A percentile compares a stretch with the other conserved stretches of the same genome.
Conservation (phyloP, 495 filamentous ascomycete species). For the Penicillium dipodomyicola region DNA sequence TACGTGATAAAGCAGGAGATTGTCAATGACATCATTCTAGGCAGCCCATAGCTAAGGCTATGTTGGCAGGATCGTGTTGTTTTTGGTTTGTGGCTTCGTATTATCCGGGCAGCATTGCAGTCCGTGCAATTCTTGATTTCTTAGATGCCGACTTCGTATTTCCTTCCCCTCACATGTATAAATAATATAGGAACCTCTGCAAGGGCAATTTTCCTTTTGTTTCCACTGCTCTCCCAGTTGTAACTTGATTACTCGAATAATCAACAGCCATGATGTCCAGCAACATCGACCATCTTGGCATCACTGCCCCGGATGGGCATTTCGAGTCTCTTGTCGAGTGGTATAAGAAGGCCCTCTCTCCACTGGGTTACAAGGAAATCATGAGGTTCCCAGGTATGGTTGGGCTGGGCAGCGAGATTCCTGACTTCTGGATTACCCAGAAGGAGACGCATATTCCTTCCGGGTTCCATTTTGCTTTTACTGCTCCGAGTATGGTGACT, state of each 20-base stretch:
- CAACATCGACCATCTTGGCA: slow-evolving; percentile 28
- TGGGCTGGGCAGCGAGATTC: slow-evolving; percentile 23
- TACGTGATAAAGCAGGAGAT: too few species aligned
- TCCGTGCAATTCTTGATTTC: too few species aligned
- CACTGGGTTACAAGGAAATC: slow-evolving; percentile 38
- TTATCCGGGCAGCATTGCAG: too few species aligned
- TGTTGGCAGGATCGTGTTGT: too few species aligned
- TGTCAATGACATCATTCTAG: too few species aligned
- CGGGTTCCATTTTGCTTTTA: slow-evolving; percentile 24
- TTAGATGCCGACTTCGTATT: too few species aligned
- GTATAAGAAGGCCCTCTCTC: slow-evolving; percentile 37
- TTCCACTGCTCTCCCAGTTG: too few species aligned
- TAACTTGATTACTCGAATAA: neutral
- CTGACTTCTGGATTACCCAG: slow-evolving; percentile 42
- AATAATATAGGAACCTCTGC: too few species aligned
- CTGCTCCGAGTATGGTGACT: slow-evolving; percentile 14
- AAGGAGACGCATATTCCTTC: slow-evolving; percentile 10
- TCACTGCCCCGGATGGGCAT: slow-evolving; percentile 19
- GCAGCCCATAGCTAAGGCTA: too few species aligned
- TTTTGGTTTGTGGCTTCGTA: too few species aligned
- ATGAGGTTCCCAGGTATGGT: slow-evolving; percentile 28
- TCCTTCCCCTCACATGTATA: too few species aligned
- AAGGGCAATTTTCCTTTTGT: too few species aligned
- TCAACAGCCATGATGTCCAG: slow-evolving; percentile 11
- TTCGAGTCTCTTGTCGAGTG: slow-evolving; percentile 38